Evolutionary conservation across 2,329 filamentous ascomycete species (phyloP).

Genomic region (Fusarium piperis): DNA sequence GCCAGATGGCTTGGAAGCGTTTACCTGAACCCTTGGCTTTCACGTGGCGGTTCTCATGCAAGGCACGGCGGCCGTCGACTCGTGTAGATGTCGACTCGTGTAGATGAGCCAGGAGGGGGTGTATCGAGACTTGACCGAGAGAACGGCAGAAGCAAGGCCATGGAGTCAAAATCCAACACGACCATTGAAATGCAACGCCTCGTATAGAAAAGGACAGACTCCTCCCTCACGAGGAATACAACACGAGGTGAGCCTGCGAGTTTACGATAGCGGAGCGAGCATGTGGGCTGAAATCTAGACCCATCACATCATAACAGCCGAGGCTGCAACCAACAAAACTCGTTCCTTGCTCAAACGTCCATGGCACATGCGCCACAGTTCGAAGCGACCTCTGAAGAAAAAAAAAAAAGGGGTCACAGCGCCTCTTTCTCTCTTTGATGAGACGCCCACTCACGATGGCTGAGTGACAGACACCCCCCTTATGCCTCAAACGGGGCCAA

Average conservation of each 20-base stretch:
- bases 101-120: neutral
- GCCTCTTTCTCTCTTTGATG: neutral
- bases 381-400: neutral
- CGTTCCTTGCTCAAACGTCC: neutral
- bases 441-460: neutral
- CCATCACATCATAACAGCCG: neutral
- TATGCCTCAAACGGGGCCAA: conserved; percentile 31
- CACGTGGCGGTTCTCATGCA: neutral
- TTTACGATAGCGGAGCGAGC: neutral
- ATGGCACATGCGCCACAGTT: neutral
- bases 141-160: neutral
- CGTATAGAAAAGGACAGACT: neutral
- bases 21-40: neutral
- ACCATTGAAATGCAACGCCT: neutral
- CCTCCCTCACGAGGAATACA: neutral
- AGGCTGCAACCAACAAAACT: neutral
- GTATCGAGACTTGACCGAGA: neutral
- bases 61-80: neutral
- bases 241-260: neutral
- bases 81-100: neutral
- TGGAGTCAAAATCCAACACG: neutral
- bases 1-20: neutral
- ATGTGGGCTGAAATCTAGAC: neutral
- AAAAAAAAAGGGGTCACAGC: neutral
- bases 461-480: neutral